A percentile compares a stretch with the other conserved stretches of the same genome.
Evolutionary conservation across 1,284 basidiomycete genomes (phyloP).

Genomic region (Pulchroboletus neoregius): DNA sequence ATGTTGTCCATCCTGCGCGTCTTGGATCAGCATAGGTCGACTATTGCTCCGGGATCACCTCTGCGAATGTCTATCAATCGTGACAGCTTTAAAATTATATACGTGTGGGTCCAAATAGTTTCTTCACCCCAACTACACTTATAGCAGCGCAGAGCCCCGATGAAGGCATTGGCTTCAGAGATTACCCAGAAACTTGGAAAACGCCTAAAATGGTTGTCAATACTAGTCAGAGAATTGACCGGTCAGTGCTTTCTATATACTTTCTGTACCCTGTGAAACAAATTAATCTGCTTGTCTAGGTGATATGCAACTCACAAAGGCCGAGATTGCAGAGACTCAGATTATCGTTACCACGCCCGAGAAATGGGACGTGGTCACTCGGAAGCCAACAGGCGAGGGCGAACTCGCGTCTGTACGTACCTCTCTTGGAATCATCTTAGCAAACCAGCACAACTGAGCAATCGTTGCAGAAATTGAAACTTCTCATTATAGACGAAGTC

Average conservation of each 20-base stretch:
- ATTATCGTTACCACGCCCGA: constrained; percentile 99
- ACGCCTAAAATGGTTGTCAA: constrained; percentile 85
- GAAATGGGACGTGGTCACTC: constrained; percentile 99
- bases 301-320: constrained; percentile 97
- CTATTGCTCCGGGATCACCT: constrained; percentile 33
- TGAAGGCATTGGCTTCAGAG: constrained; percentile 97
- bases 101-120: constrained; percentile 65
- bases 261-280: background rate
- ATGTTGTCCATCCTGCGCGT: constrained; percentile 93
- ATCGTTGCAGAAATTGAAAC: constrained; percentile 72
- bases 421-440: background rate
- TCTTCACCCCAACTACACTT: background rate
- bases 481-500: constrained; percentile 98
- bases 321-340: constrained; percentile 94
- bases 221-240: constrained; percentile 90
- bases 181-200: constrained; percentile 92
- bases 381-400: constrained; percentile 95
- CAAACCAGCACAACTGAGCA: constrained; percentile 4
- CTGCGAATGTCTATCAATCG: constrained; percentile 58
- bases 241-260: constrained; percentile 39
- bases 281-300: constrained; percentile 43
- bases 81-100: constrained; percentile 92
- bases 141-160: constrained; percentile 69
- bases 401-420: constrained; percentile 81
- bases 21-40: constrained; percentile 66